Evolutionary conservation across 148 eudicot genomes (phyloP).

Genomic region (Persicaria maculosa): DNA sequence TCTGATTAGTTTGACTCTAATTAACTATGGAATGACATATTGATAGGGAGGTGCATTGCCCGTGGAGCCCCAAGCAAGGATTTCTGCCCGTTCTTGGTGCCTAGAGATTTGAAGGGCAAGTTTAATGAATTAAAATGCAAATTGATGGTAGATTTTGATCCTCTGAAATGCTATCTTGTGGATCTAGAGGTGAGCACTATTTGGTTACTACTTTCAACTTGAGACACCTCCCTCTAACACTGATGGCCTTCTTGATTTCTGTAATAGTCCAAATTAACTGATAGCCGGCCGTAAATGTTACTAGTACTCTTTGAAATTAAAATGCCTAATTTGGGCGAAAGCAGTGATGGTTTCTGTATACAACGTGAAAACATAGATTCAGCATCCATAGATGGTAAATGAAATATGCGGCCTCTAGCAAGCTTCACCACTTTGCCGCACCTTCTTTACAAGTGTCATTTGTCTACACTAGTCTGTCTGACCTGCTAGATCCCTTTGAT

Average conservation of each 20-base stretch:
- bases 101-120: conserved; percentile 40
- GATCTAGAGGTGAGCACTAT: conserved; percentile 60
- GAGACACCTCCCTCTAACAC: neutral
- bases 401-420: neutral
- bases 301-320: neutral
- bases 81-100: conserved; percentile 54
- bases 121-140: conserved; percentile 42
- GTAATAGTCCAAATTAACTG: neutral
- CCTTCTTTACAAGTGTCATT: neutral
- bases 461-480: neutral
- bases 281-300: neutral
- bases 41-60: conserved; percentile 55
- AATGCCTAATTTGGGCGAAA: neutral
- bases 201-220: neutral
- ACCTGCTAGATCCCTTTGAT: neutral
- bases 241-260: neutral
- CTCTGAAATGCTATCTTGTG: conserved; percentile 54
- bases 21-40: conserved; percentile 13
- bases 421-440: neutral
- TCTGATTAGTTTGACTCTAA: neutral
- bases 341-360: neutral
- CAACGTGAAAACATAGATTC: neutral
- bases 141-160: conserved; percentile 88
- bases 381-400: neutral
- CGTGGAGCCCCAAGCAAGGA: conserved; percentile 64